phyloP scores from a whole-genome alignment of 192 early-diverging fungal species.

The Rhizophlyctis rosea region DNA sequence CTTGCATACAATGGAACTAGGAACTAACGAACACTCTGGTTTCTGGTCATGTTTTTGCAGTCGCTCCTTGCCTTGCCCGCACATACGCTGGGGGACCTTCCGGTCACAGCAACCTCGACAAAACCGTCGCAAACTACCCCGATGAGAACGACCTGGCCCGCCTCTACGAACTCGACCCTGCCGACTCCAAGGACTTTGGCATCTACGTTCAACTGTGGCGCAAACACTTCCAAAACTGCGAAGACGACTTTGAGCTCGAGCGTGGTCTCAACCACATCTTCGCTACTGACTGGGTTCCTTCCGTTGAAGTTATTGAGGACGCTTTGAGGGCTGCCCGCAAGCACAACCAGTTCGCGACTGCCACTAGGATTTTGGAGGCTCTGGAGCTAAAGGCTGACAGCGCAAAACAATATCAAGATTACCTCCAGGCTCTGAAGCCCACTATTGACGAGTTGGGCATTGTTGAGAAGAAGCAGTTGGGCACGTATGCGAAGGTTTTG shows the following conservation, averaged over 20 bases:
- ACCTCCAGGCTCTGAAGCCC: constrained; percentile 84
- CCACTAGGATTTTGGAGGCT: constrained; percentile 92
- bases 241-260: constrained; percentile 97
- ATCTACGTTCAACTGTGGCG: constrained; percentile 51
- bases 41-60: neutral
- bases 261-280: constrained; percentile 97
- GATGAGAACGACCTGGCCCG: constrained; percentile 23
- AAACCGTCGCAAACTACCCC: constrained; percentile 27
- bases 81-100: neutral
- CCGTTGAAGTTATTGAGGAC: constrained; percentile 82
- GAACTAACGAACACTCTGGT: neutral
- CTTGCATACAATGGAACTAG: neutral
- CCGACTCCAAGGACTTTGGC: constrained; percentile 48
- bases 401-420: constrained; percentile 83
- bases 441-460: constrained; percentile 85
- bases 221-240: constrained; percentile 55
- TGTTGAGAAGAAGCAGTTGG: constrained; percentile 84
- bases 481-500: constrained; percentile 43
- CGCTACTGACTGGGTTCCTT: constrained; percentile 90
- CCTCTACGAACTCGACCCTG: constrained; percentile 38
- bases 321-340: constrained; percentile 88
- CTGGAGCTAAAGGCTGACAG: constrained; percentile 86
- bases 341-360: constrained; percentile 91
- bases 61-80: neutral
- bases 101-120: constrained; percentile 21